phyloP scores from a whole-genome alignment of 768 basidiomycete genomes.

The Scleroderma citrinum region DNA sequence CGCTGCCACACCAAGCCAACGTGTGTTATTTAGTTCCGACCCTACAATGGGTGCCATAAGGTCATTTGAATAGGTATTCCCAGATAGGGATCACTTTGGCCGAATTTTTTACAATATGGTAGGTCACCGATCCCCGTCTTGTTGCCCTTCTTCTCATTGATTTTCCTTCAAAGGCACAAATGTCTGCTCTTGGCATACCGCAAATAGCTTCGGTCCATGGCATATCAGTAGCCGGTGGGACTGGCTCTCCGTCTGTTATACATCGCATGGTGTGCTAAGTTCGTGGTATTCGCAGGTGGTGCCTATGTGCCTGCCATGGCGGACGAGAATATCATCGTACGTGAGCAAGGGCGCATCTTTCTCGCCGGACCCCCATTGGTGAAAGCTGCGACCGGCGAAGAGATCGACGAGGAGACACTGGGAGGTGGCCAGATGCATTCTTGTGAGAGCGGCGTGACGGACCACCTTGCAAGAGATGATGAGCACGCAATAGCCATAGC shows the following conservation, averaged over 20 bases:
- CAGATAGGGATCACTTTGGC: slow-evolving; percentile 93
- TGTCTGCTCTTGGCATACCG: slow-evolving; percentile 87
- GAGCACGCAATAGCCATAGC: slow-evolving; percentile 81
- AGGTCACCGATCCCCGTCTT: slow-evolving; percentile 2
- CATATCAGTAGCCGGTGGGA: slow-evolving; percentile 79
- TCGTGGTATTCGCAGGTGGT: slow-evolving; percentile 47
- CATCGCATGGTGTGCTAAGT: slow-evolving; percentile 5
- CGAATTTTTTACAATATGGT: slow-evolving; percentile 98
- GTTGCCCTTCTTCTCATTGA: slow-evolving; percentile 4
- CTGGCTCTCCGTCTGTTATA: not conserved
- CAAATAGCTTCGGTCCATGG: slow-evolving; percentile 93
- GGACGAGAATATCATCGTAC: slow-evolving; percentile 87
- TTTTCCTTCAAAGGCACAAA: slow-evolving; percentile 60
- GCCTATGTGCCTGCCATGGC: slow-evolving; percentile 97
- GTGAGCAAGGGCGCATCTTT: slow-evolving; percentile 90
- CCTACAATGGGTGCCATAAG: slow-evolving; percentile 1
- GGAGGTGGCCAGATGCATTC: slow-evolving; percentile 92
- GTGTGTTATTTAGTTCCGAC: slow-evolving; percentile 26
- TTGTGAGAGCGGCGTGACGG: slow-evolving; percentile 84
- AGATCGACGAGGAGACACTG: slow-evolving; percentile 86
- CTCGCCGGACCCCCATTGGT: slow-evolving; percentile 92
- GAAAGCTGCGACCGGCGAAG: slow-evolving; percentile 91
- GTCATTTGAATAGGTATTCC: slow-evolving; percentile 55
- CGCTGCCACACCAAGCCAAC: slow-evolving; percentile 87
- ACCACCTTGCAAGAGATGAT: slow-evolving; percentile 81